A percentile compares a stretch with the other conserved stretches of the same genome.
Evolutionary conservation across 345 rosid species (phyloP).

Genomic region (Lepidium didymum): DNA sequence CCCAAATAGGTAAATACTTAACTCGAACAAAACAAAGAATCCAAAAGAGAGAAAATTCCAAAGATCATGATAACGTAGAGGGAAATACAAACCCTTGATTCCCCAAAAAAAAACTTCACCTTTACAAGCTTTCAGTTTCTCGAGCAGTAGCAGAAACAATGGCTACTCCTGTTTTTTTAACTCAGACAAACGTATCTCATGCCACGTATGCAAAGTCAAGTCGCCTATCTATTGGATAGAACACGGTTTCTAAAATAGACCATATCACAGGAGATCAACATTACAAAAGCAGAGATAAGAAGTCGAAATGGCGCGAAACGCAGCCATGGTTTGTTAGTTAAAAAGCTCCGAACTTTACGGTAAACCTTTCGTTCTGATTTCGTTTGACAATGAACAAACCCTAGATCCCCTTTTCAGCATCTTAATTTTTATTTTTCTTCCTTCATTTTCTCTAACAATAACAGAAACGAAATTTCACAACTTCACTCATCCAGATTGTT

Average conservation of each 20-base stretch:
- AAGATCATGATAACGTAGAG: background rate
- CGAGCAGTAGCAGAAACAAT: background rate
- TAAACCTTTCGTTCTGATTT: conserved; percentile 27
- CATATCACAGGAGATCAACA: background rate
- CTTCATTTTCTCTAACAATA: conserved; percentile 6
- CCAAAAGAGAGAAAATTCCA: background rate
- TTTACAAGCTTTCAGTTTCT: conserved; percentile 17
- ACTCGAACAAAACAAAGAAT: background rate
- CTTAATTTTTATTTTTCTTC: background rate
- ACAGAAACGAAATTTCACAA: background rate
- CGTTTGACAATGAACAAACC: conserved; percentile 10
- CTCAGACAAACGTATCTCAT: background rate
- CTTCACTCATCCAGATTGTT: conserved; percentile 2
- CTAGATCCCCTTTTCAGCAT: conserved; percentile 20
- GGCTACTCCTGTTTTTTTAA: background rate
- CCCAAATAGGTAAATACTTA: background rate
- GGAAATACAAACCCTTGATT: background rate
- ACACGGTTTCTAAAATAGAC: background rate
- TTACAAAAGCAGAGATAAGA: background rate
- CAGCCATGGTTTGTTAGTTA: conserved; percentile 28
- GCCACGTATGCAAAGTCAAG: conserved; percentile 3
- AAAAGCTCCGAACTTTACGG: conserved; percentile 36
- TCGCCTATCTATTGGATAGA: conserved; percentile 1
- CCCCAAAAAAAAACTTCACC: conserved; percentile 5
- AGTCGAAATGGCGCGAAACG: conserved; percentile 39